These are phyloP conservation scores for Ilyonectria destructans DNA, from an alignment of 2,329 filamentous ascomycete species.

Conservation along the genomic window DNA sequence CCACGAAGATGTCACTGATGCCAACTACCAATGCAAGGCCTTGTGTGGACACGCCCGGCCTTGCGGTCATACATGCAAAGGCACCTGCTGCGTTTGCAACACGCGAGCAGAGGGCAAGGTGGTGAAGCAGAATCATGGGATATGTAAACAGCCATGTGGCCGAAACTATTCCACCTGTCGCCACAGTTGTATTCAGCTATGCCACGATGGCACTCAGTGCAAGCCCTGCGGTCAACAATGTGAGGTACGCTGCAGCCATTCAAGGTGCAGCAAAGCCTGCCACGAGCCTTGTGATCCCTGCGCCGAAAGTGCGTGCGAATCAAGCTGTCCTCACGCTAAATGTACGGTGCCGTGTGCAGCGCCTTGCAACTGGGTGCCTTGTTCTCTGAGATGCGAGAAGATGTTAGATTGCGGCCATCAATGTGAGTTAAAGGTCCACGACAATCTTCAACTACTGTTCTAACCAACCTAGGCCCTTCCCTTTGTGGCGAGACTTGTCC, in stretches of 20 bases:
- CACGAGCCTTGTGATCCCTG: slow-evolving; percentile 75
- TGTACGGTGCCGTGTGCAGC: slow-evolving; percentile 75
- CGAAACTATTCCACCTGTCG: background rate
- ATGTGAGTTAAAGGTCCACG: slow-evolving; percentile 60
- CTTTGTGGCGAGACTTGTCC: background rate
- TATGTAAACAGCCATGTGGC: background rate
- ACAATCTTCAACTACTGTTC: background rate
- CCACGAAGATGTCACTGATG: background rate
- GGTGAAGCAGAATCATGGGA: background rate
- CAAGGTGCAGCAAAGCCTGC: slow-evolving; percentile 70
- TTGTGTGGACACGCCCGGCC: background rate
- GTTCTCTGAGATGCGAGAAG: slow-evolving; percentile 71
- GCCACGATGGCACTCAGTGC: slow-evolving; percentile 68
- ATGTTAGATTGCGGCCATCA: slow-evolving; percentile 72
- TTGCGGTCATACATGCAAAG: background rate
- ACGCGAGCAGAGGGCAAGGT: background rate
- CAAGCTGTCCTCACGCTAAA: slow-evolving; percentile 68
- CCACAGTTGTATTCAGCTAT: slow-evolving; percentile 50
- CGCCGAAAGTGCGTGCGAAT: slow-evolving; percentile 68
- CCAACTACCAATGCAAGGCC: background rate
- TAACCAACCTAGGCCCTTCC: background rate
- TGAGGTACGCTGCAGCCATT: slow-evolving; percentile 71
- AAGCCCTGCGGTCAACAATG: slow-evolving; percentile 66
- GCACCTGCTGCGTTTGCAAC: background rate
- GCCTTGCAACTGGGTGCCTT: slow-evolving; percentile 79